Conservation (phyloP, 2,329 filamentous ascomycete genomes). For the Clarireedia hainanense region DNA sequence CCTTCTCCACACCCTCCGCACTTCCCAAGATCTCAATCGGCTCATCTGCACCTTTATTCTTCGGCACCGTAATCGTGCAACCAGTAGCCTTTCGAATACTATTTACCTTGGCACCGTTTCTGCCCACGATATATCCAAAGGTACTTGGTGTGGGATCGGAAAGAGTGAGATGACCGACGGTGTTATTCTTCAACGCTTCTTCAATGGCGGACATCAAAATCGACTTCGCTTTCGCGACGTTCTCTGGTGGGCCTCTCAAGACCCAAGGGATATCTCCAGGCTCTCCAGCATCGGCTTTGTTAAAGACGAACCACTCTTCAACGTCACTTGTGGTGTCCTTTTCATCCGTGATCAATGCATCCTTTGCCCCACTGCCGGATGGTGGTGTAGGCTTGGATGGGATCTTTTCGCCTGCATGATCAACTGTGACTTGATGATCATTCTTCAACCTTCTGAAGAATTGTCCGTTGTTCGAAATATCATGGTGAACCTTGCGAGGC, state of each 20-base stretch:
- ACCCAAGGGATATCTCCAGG: slow-evolving; percentile 82
- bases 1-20: slow-evolving; percentile 73
- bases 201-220: slow-evolving; percentile 66
- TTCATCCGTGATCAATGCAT: slow-evolving; percentile 93
- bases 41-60: slow-evolving; percentile 65
- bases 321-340: slow-evolving; percentile 53
- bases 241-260: slow-evolving; percentile 69
- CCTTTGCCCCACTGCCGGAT: slow-evolving; percentile 51
- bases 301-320: slow-evolving; percentile 79
- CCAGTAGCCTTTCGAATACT: slow-evolving; percentile 84
- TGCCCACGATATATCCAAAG: slow-evolving; percentile 85
- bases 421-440: slow-evolving; percentile 81
- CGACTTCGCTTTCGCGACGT: slow-evolving; percentile 72
- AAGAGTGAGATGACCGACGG: slow-evolving; percentile 67
- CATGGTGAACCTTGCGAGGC: slow-evolving; percentile 75
- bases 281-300: slow-evolving; percentile 42
- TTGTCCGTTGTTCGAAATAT: slow-evolving; percentile 78
- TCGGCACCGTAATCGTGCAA: slow-evolving; percentile 89
- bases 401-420: slow-evolving; percentile 74
- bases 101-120: slow-evolving; percentile 86
- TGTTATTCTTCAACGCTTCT: slow-evolving; percentile 59
- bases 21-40: slow-evolving; percentile 85
- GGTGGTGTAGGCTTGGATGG: slow-evolving; percentile 59
- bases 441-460: slow-evolving; percentile 88
- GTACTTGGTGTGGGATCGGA: slow-evolving; percentile 79